Evolutionary conservation across 441 rosid species (phyloP), one percentile per base, ranked within the genome.

Genomic region (Bruguiera hainesii): DNA sequence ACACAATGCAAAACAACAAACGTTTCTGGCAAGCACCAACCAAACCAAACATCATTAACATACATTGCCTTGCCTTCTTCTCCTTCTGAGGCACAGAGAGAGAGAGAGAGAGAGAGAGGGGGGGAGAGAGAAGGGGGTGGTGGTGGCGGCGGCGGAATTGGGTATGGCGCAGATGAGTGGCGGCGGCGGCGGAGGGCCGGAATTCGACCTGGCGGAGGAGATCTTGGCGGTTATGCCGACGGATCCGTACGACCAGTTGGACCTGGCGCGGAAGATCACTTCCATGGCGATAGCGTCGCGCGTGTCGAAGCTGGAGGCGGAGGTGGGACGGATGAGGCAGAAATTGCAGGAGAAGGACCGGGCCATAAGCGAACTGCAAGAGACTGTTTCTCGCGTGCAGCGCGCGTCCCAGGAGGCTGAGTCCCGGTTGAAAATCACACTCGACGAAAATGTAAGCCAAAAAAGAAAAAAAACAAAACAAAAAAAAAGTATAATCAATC

Each of bases 211-310:
- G 33, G 66, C 93, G 65, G 95, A 92, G 49, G 93, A 88, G 84
- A 71, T 92, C 8, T 72, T 89, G 39, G 82, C 93, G 2, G 90
- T 85, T 64, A 88, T 92, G 26, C 94, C 98, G 60, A 68, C 85
- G 57, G 95, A 91, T 60, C 94, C 98, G 11, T 89, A 84, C 76
- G 93, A 89, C 62, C 96, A 91, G 81, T 82, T 91, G 77, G 94
- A 91, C 86, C 86, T 91, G 72, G 96, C 96, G 25, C 89, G 90
- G 64, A 89, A 87, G 86, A 89, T 87, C 31, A 91, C 98, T 7
- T 89, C 98, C 49, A 81, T 91, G 91, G 98, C 96, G 16, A 89
- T 89, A 42, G 91, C 96, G 46, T 85, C 93, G 60, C 84, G 96
- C 63, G 90, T 89, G 58, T 84, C 94, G 66, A 84, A 83, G 59